Evolutionary conservation across 768 basidiomycete species (phyloP).

Genomic region (Lactarius quietus): DNA sequence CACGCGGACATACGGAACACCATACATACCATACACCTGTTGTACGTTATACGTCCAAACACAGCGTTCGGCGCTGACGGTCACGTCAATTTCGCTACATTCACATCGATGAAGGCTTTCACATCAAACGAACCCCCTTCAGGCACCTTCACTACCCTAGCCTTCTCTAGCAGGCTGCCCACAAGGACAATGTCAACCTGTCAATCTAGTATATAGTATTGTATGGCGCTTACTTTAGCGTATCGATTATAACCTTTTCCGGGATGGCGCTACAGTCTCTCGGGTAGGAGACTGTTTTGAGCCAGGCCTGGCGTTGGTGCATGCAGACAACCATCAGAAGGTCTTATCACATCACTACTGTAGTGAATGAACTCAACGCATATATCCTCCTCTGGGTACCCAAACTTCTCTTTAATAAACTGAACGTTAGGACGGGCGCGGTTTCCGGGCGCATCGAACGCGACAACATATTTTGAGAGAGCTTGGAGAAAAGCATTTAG

Average conservation of each 20-base stretch:
- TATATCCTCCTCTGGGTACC: constrained; percentile 80
- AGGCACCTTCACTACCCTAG: constrained; percentile 63
- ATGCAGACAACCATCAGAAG: neutral
- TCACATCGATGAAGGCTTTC: constrained; percentile 20
- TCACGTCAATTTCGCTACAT: constrained; percentile 18
- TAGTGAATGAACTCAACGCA: constrained; percentile 42
- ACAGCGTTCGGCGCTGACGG: neutral
- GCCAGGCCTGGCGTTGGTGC: constrained; percentile 60
- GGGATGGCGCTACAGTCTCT: constrained; percentile 61
- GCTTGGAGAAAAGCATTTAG: constrained; percentile 57
- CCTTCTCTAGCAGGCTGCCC: constrained; percentile 65
- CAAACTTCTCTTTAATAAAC: constrained; percentile 76
- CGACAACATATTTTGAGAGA: constrained; percentile 61
- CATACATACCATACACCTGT: neutral
- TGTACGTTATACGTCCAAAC: neutral
- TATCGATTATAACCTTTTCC: constrained; percentile 60
- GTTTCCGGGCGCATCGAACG: constrained; percentile 58
- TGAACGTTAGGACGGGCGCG: constrained; percentile 59
- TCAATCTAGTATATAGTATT: neutral
- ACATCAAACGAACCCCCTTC: constrained; percentile 42
- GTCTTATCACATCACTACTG: neutral
- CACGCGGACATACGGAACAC: neutral
- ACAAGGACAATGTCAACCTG: constrained; percentile 4
- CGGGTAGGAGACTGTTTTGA: constrained; percentile 75
- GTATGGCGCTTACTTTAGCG: constrained; percentile 52